Conservation (phyloP, 2,329 filamentous ascomycete genomes). For the Trichoderma sp. region DNA sequence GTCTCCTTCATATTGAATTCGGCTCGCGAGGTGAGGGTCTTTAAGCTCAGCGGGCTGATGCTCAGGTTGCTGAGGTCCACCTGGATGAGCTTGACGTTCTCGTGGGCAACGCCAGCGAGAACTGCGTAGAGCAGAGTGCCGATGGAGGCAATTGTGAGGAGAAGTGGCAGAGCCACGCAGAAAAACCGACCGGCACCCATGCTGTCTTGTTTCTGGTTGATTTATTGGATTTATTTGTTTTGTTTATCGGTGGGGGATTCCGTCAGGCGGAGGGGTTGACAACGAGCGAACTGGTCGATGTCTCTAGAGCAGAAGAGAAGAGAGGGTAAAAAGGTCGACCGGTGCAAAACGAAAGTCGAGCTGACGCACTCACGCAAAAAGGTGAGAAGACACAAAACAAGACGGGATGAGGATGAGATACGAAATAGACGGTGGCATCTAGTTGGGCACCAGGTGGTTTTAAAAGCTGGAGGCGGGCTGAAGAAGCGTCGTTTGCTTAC, state of each 20-base stretch:
- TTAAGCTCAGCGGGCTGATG: conserved; percentile 28
- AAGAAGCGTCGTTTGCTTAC: conserved; percentile 7
- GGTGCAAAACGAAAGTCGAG: conserved; percentile 11
- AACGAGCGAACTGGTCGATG: conserved; percentile 3
- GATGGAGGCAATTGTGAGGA: conserved; percentile 73
- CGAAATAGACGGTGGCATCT: neutral
- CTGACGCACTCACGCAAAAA: neutral
- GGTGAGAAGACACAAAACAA: neutral
- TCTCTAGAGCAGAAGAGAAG: neutral
- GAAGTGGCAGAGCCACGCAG: conserved; percentile 85
- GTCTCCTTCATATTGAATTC: conserved; percentile 9
- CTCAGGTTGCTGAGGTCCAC: conserved; percentile 61
- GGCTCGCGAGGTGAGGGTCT: conserved; percentile 24
- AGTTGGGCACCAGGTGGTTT: conserved; percentile 19
- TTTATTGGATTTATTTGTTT: neutral
- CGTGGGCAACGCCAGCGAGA: conserved; percentile 55
- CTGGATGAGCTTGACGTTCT: conserved; percentile 56
- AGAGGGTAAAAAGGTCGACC: neutral
- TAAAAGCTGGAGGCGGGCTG: conserved; percentile 18
- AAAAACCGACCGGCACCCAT: conserved; percentile 71
- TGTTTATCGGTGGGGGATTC: conserved; percentile 9
- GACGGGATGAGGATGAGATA: conserved; percentile 13
- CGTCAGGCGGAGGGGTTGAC: neutral
- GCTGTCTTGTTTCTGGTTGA: conserved; percentile 22
- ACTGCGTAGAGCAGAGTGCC: conserved; percentile 62